Percentiles rank a stretch among this genome's conserved stretches.
These are phyloP conservation scores for Amanita molliuscula DNA, from an alignment of 768 basidiomycete species.

Conservation along the genomic window DNA sequence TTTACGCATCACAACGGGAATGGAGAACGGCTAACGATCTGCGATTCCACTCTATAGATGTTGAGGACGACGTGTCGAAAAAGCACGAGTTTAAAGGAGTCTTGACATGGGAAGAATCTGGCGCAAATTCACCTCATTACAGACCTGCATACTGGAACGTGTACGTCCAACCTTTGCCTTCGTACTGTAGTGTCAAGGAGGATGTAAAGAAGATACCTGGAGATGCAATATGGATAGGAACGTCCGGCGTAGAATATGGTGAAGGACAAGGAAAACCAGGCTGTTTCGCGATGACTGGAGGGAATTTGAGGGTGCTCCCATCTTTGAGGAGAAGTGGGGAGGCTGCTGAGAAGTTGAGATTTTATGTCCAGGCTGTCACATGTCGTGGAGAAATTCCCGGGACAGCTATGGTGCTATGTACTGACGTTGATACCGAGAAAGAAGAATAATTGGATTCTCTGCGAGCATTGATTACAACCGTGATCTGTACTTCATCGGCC, in stretches of 20 bases:
- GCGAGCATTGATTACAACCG: neutral
- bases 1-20: neutral
- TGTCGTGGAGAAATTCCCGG: neutral
- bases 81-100: neutral
- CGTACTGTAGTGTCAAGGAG: no score
- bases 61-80: constrained; percentile 10
- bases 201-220: neutral
- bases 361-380: neutral
- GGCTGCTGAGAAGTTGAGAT: neutral
- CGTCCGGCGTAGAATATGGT: neutral
- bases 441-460: neutral
- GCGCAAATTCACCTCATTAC: neutral
- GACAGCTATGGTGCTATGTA: no score
- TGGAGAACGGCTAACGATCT: neutral
- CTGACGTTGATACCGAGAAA: neutral
- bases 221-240: constrained; percentile 1
- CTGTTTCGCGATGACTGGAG: neutral
- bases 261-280: neutral
- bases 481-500: no score
- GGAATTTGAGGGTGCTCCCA: neutral
- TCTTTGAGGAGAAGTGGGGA: neutral
- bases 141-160: neutral
- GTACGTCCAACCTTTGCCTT: neutral
- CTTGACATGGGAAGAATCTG: neutral
- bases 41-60: neutral